Evolutionary conservation across 2,329 filamentous ascomycete genomes (phyloP).

Genomic region (Samsoniella hepiali): DNA sequence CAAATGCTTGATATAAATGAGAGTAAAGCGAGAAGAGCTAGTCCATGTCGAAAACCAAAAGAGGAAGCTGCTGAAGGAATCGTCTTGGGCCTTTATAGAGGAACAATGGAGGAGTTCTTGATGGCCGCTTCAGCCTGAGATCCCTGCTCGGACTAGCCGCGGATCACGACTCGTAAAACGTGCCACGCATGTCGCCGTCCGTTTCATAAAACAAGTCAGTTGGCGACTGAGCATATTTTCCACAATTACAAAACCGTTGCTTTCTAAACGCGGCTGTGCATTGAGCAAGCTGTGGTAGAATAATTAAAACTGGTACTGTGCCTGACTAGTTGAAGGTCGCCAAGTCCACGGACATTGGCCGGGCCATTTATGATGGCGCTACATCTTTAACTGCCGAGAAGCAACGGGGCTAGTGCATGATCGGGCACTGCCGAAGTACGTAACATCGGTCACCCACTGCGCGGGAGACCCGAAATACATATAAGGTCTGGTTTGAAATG

Average conservation of each 20-base stretch:
- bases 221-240: not conserved
- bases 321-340: not conserved
- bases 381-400: not conserved
- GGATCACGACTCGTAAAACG: not conserved
- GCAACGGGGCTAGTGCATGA: not conserved
- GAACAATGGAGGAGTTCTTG: not conserved
- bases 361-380: not conserved
- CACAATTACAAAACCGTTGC: not conserved
- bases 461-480: no score
- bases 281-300: not conserved
- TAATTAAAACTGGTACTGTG: not conserved
- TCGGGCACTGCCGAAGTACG: no score
- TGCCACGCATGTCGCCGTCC: not conserved
- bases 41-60: not conserved
- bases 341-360: not conserved
- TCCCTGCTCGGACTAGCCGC: not conserved
- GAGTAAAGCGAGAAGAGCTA: not conserved
- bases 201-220: not conserved
- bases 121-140: not conserved
- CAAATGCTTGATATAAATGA: not conserved
- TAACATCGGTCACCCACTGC: no score
- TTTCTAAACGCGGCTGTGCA: slow-evolving; percentile 1
- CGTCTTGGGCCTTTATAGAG: not conserved
- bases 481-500: no score
- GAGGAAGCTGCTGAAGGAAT: not conserved